Evolutionary conservation across 768 basidiomycete species (phyloP).

Genomic region (Asterophora parasitica): DNA sequence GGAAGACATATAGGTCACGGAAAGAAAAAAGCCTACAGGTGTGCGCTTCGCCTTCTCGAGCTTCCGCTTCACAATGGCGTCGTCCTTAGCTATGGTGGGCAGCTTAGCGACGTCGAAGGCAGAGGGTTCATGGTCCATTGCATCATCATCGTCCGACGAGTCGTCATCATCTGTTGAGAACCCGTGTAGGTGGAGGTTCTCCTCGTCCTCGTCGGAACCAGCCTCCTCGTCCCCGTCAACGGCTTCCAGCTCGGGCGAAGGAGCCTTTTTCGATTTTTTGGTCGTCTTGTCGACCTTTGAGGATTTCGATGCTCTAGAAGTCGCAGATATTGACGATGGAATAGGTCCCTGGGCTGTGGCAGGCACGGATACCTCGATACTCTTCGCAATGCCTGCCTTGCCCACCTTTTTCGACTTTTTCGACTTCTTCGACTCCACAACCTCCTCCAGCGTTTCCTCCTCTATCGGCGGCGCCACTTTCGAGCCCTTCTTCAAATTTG

Average conservation of each 20-base stretch:
- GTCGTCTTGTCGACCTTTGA: not conserved
- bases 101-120: slow-evolving; percentile 66
- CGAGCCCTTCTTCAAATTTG: slow-evolving; percentile 12
- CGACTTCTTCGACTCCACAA: slow-evolving; percentile 9
- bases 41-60: slow-evolving; percentile 58
- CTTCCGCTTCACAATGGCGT: slow-evolving; percentile 66
- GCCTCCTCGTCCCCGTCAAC: slow-evolving; percentile 17
- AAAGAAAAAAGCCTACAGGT: slow-evolving; percentile 48
- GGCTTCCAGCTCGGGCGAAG: slow-evolving; percentile 15
- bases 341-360: not conserved
- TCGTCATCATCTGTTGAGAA: slow-evolving; percentile 75
- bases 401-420: slow-evolving; percentile 11
- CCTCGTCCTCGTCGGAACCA: slow-evolving; percentile 31
- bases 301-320: not conserved
- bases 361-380: not conserved
- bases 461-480: slow-evolving; percentile 7
- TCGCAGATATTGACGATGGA: not conserved
- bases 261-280: slow-evolving; percentile 21
- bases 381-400: not conserved
- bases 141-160: slow-evolving; percentile 70
- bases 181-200: slow-evolving; percentile 53
- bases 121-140: slow-evolving; percentile 45
- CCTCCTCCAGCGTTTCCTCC: slow-evolving; percentile 4
- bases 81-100: slow-evolving; percentile 87
- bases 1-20: not conserved